Base-by-base conservation (phyloP, 2,329 filamentous ascomycete species). In the Teratosphaeria destructans region DNA sequence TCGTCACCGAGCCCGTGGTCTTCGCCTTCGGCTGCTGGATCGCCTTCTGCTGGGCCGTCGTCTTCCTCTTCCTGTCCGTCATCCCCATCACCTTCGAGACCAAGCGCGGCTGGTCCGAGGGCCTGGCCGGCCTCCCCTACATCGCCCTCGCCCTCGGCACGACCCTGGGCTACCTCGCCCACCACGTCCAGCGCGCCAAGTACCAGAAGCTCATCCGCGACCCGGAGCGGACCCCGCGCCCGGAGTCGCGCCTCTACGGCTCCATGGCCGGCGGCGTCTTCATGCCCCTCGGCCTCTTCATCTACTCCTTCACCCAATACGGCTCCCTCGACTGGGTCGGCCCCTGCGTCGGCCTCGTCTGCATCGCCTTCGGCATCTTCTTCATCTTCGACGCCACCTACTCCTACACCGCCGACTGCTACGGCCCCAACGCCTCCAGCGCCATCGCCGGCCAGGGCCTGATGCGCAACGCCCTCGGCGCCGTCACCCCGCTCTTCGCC, bases 261-360 rank as follows among this genome's bases (percentile, higher is more conserved):
- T 76, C 77, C 56, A 74, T 80, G 66, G 78, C 71, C 62, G 78
- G 78, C 27, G 75, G 77, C 27, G 63, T 78, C 62, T 78, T 73
- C 71, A 71, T 80, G 12, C 78, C 78, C 14, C 67, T 79, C 53
- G 78, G 78, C 16, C 73, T 80, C 1, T 80, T 80, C 72, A 78
- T 82, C 67, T 82, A 81, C 74, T 76, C 73, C 47, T 81, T 81
- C 72, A 81, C 79, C 0, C 79, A 81, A 66, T 81, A 81, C 67
- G 74, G 70, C 4, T 72, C 75, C 57, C 67, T 81, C 1, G 71
- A 67, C 57, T 82, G 79, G 79, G 76, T 80, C 56, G 79, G 76
- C 0, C 79, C 79, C 0, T 70, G 75, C 35, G 77, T 81, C 56
- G 77, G 76, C 14, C 74, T 82, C 2, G 78, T 75, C 0, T 76